Conservation (phyloP, 1,139 yeast genomes). For the Spathaspora jeffriesii region DNA sequence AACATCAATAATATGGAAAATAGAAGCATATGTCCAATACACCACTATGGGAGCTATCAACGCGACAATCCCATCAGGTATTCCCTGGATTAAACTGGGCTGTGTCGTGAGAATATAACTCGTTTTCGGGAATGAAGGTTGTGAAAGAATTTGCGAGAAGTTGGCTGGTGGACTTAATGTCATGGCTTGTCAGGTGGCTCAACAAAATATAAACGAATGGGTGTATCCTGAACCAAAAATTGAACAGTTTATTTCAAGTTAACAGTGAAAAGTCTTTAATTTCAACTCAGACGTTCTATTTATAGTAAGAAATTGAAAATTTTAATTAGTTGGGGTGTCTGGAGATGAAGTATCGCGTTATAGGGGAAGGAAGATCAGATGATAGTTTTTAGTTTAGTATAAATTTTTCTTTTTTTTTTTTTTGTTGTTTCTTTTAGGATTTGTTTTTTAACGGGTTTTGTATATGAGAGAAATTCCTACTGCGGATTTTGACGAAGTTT, state of each 20-base stretch:
- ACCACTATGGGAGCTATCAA: slow-evolving; percentile 74
- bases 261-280: too few species aligned
- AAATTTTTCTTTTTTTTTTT: too few species aligned
- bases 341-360: not conserved
- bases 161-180: slow-evolving; percentile 12
- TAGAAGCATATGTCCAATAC: slow-evolving; percentile 77
- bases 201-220: not conserved
- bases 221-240: too few species aligned
- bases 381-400: not conserved
- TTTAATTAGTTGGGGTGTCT: not conserved
- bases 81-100: slow-evolving; percentile 32
- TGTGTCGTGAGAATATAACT: slow-evolving; percentile 7
- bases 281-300: too few species aligned
- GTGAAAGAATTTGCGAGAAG: slow-evolving; percentile 14
- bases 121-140: slow-evolving; percentile 8
- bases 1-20: slow-evolving; percentile 76
- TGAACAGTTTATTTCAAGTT: too few species aligned
- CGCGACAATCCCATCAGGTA: slow-evolving; percentile 76
- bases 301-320: too few species aligned
- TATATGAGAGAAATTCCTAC: too few species aligned
- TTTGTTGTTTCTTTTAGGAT: too few species aligned
- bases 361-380: not conserved
- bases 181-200: not conserved
- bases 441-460: too few species aligned
- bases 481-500: too few species aligned